These are phyloP conservation scores for Esteya vermicola DNA, from an alignment of 2,329 filamentous ascomycete genomes.

Conservation along the genomic window DNA sequence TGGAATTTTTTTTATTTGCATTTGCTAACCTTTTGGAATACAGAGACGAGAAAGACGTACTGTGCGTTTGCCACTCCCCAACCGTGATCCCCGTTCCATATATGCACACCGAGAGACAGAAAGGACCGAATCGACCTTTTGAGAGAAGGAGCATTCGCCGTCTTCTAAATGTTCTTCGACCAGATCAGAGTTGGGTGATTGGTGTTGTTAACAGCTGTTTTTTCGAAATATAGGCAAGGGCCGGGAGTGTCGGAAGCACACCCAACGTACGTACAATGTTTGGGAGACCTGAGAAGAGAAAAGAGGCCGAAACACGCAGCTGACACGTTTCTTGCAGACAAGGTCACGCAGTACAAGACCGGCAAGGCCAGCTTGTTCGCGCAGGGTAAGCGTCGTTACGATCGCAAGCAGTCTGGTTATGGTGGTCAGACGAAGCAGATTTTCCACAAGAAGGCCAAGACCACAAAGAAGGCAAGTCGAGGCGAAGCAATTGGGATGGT, in stretches of 20 bases:
- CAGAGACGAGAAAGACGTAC: slow-evolving; percentile 14
- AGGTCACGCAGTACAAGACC: slow-evolving; percentile 68
- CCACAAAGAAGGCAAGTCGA: slow-evolving; percentile 90
- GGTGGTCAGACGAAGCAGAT: slow-evolving; percentile 99
- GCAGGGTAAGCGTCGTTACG: slow-evolving; percentile 98
- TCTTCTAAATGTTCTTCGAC: background rate
- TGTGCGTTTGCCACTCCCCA: slow-evolving; percentile 6
- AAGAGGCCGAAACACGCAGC: background rate
- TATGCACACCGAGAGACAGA: background rate
- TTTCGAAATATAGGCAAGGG: slow-evolving; percentile 47
- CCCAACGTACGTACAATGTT: slow-evolving; percentile 24
- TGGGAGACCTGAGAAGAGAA: background rate
- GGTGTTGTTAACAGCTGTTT: slow-evolving; percentile 6
- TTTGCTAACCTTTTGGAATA: slow-evolving; percentile 5
- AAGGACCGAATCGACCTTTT: too few species aligned
- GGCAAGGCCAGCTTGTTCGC: slow-evolving; percentile 23
- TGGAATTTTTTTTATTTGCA: background rate
- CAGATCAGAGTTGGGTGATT: too few species aligned
- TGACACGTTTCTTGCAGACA: slow-evolving; percentile 29
- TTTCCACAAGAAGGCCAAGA: slow-evolving; percentile 99
- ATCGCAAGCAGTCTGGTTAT: slow-evolving; percentile 86
- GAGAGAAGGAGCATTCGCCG: too few species aligned
- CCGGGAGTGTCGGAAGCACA: slow-evolving; percentile 70
- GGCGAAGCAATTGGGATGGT: too few species aligned
- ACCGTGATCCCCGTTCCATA: too few species aligned